Evolutionary conservation across 371 early-diverging fungal genomes (phyloP).

Genomic region (Rhizopus delemar): DNA sequence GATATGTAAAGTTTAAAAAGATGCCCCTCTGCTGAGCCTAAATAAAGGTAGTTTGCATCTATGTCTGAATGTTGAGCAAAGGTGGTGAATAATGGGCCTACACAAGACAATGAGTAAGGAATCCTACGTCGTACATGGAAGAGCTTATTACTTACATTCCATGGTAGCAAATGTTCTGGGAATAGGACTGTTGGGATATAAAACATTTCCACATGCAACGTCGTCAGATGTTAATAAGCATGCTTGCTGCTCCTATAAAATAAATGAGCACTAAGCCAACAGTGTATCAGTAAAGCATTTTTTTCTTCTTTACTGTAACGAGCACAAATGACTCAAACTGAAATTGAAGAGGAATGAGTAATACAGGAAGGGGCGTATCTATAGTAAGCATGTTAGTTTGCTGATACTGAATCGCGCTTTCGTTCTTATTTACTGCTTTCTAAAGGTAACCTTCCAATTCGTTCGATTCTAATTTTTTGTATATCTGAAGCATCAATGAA

Average conservation of each 20-base stretch:
- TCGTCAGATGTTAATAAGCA: constrained; percentile 32
- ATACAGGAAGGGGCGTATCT: constrained; percentile 42
- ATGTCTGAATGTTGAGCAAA: constrained; percentile 15
- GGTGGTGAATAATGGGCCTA: constrained; percentile 40
- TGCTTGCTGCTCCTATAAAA: constrained; percentile 23
- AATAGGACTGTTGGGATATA: constrained; percentile 31
- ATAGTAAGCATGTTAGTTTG: background rate
- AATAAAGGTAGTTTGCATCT: constrained; percentile 17
- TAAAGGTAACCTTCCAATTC: constrained; percentile 38
- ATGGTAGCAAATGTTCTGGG: constrained; percentile 23
- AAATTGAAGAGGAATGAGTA: constrained; percentile 36
- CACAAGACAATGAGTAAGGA: background rate
- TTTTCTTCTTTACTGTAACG: constrained; percentile 31
- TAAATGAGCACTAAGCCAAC: background rate
- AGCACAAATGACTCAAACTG: constrained; percentile 38
- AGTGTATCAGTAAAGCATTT: background rate
- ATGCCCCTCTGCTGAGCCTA: constrained; percentile 39
- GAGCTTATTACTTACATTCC: constrained; percentile 27
- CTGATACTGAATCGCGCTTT: background rate
- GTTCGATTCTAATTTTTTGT: constrained; percentile 29
- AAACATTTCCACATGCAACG: constrained; percentile 38
- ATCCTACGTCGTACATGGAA: background rate
- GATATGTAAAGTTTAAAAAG: constrained; percentile 25
- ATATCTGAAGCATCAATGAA: constrained; percentile 35
- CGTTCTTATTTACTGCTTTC: constrained; percentile 30